phyloP scores from a whole-genome alignment of 805 yeast species.

The Candida dajiaensis region DNA sequence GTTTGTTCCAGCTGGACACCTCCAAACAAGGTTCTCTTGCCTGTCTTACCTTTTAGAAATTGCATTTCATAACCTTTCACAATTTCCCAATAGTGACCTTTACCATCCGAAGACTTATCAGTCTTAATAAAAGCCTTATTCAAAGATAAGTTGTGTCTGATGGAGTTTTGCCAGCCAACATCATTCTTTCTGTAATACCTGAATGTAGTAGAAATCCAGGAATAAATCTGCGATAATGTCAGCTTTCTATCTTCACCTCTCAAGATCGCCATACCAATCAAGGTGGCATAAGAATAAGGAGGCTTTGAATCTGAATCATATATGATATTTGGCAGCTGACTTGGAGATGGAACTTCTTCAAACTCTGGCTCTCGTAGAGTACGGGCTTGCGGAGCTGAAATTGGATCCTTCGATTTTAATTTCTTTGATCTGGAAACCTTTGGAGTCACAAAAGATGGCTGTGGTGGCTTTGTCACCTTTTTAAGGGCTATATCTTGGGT shows the following conservation, averaged over 20 bases:
- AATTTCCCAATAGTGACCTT: conserved; percentile 87
- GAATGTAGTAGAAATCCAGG: conserved; percentile 87
- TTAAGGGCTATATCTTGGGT: conserved; percentile 1
- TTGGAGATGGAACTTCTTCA: conserved; percentile 18
- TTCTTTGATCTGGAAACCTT: conserved; percentile 14
- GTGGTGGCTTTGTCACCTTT: conserved; percentile 18
- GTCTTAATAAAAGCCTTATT: conserved; percentile 91
- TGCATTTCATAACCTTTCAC: conserved; percentile 77
- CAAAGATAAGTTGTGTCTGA: conserved; percentile 86
- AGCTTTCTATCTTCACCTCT: conserved; percentile 69
- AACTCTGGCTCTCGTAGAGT: conserved; percentile 1
- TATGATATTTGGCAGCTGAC: conserved; percentile 19
- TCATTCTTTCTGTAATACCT: conserved; percentile 77
- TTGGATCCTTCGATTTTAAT: conserved; percentile 1
- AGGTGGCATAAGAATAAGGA: conserved; percentile 88
- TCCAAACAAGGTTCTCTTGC: conserved; percentile 26
- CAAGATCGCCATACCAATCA: conserved; percentile 89
- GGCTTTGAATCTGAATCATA: conserved; percentile 50
- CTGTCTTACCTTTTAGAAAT: conserved; percentile 60
- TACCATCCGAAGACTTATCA: conserved; percentile 84
- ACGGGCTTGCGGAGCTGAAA: conserved; percentile 1
- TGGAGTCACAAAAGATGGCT: conserved; percentile 16
- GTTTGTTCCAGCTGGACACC: conserved; percentile 6
- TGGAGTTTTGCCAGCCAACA: conserved; percentile 97
- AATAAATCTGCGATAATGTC: conserved; percentile 79